phyloP scores from a whole-genome alignment of 2,329 filamentous ascomycete genomes.

The Thelonectria rubi region DNA sequence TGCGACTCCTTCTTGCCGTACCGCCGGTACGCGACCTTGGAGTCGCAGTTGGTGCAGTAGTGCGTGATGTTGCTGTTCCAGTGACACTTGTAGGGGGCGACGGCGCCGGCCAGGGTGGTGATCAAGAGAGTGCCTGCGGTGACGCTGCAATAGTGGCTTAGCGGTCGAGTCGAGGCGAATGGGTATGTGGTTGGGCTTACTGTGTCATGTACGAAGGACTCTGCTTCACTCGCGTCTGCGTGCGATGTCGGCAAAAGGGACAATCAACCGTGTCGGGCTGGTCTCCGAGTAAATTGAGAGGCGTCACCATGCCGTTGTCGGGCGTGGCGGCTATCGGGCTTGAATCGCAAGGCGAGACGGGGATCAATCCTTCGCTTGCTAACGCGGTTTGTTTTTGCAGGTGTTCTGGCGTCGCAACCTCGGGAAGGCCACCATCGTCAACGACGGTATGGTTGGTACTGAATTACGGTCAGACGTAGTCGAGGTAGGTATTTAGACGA shows the following conservation, averaged over 20 bases:
- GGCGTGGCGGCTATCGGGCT: not conserved
- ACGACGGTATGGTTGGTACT: slow-evolving; percentile 27
- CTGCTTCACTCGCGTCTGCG: slow-evolving; percentile 37
- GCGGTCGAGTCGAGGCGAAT: not conserved
- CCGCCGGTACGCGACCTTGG: slow-evolving; percentile 33
- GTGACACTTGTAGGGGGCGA: slow-evolving; percentile 33
- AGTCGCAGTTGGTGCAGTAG: slow-evolving; percentile 36
- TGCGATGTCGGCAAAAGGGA: slow-evolving; percentile 34
- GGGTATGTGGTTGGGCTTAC: slow-evolving; percentile 10
- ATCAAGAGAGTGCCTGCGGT: slow-evolving; percentile 34
- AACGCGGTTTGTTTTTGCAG: not conserved
- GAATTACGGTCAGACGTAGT: not conserved
- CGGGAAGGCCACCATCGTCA: slow-evolving; percentile 32
- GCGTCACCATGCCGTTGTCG: slow-evolving; percentile 31
- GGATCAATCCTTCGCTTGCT: slow-evolving; percentile 31
- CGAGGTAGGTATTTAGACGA: too few relatives aligned
- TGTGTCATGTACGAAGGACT: slow-evolving; percentile 34
- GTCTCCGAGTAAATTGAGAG: slow-evolving; percentile 32
- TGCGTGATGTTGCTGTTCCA: slow-evolving; percentile 35
- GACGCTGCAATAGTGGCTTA: slow-evolving; percentile 19
- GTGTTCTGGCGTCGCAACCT: slow-evolving; percentile 25
- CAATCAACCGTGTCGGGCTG: slow-evolving; percentile 38
- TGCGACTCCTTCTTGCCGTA: slow-evolving; percentile 27
- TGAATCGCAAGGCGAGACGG: slow-evolving; percentile 11
- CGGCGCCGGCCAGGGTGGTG: slow-evolving; percentile 33